phyloP scores from a whole-genome alignment of 331 rosid genomes.

The Pyrus hybrid region DNA sequence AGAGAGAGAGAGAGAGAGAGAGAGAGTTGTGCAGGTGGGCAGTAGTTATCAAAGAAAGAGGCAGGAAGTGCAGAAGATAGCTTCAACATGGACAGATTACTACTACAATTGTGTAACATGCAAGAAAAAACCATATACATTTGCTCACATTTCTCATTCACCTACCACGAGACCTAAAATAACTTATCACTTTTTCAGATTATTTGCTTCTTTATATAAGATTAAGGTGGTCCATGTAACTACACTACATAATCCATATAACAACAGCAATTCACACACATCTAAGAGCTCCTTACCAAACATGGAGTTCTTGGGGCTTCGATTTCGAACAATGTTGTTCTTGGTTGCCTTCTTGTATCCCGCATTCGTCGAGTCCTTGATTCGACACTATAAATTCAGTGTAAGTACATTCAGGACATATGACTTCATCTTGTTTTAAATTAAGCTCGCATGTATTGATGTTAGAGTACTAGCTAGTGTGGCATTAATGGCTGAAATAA shows the following conservation, averaged over 20 bases:
- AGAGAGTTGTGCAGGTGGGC: slow-evolving; percentile 26
- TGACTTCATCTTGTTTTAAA: background rate
- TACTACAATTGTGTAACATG: slow-evolving; percentile 39
- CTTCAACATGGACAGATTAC: slow-evolving; percentile 15
- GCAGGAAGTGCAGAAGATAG: slow-evolving; percentile 3
- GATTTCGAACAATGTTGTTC: slow-evolving; percentile 10
- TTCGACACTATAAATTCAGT: slow-evolving; percentile 45
- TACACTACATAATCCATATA: too few relatives aligned
- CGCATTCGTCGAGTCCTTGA: slow-evolving; percentile 30
- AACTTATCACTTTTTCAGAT: slow-evolving; percentile 31
- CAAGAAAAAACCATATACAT: slow-evolving; percentile 29
- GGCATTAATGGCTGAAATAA: background rate
- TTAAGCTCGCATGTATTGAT: background rate
- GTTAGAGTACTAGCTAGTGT: too few relatives aligned
- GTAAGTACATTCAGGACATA: background rate
- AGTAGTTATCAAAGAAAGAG: slow-evolving; percentile 31
- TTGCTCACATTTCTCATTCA: slow-evolving; percentile 29
- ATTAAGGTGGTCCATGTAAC: background rate
- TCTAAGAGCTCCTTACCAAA: background rate
- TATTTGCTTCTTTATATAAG: background rate
- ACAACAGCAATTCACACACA: background rate
- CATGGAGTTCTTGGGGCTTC: slow-evolving; percentile 43
- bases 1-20: background rate
- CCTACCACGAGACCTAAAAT: slow-evolving; percentile 37
- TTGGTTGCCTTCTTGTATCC: slow-evolving; percentile 40